Percentiles rank a stretch among this genome's conserved stretches.
These are phyloP conservation scores for Fonsecaea pedrosoi DNA, from an alignment of 2,329 filamentous ascomycete species.

Conservation along the genomic window DNA sequence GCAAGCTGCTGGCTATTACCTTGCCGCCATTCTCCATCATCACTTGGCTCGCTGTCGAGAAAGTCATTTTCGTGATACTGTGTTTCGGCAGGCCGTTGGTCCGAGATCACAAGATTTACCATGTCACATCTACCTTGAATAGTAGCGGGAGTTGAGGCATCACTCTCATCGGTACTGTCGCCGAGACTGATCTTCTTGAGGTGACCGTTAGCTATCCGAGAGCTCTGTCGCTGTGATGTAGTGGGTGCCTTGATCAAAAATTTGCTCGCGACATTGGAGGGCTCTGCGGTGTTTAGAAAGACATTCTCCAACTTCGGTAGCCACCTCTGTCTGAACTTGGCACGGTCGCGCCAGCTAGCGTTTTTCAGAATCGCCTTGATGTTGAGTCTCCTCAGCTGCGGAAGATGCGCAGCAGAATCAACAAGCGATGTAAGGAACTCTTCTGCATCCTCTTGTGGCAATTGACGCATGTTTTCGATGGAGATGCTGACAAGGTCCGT, in stretches of 20 bases:
- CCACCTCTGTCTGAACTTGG: conserved; percentile 80
- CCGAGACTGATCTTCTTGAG: conserved; percentile 21
- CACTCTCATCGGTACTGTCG: conserved; percentile 29
- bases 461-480: conserved; percentile 77
- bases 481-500: conserved; percentile 72
- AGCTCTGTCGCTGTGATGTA: conserved; percentile 50
- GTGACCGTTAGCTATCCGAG: conserved; percentile 42
- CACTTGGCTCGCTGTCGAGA: conserved; percentile 63
- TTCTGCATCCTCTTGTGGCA: conserved; percentile 72
- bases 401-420: conserved; percentile 70
- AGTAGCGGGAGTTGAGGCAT: conserved; percentile 2
- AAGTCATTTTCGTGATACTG: conserved; percentile 67
- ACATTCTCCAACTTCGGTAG: conserved; percentile 68
- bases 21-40: conserved; percentile 66
- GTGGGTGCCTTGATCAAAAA: conserved; percentile 21
- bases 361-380: conserved; percentile 80
- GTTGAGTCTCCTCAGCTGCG: conserved; percentile 70
- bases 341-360: conserved; percentile 79
- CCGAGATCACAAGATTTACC: conserved; percentile 67
- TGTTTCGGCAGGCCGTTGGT: conserved; percentile 65
- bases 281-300: conserved; percentile 44
- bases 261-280: conserved; percentile 3
- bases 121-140: conserved; percentile 64
- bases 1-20: conserved; percentile 44
- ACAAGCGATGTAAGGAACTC: conserved; percentile 81